These are phyloP conservation scores for Candida tallmaniae DNA, from an alignment of 805 yeast species.

Conservation along the genomic window DNA sequence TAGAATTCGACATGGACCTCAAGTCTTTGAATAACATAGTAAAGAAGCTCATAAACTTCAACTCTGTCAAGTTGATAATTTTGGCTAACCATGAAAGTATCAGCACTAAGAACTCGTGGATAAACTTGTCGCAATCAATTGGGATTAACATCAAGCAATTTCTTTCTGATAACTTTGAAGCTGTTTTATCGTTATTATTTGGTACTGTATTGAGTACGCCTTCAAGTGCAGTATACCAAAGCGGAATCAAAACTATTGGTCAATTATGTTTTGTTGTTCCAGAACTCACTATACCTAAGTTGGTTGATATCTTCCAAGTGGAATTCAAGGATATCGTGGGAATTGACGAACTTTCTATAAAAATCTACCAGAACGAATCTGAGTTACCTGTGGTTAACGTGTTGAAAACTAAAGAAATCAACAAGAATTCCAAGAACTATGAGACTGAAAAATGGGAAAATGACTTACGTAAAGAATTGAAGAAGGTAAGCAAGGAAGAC, in stretches of 20 bases:
- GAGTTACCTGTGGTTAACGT: slow-evolving; percentile 59
- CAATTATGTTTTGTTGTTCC: slow-evolving; percentile 59
- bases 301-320: slow-evolving; percentile 38
- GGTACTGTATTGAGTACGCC: slow-evolving; percentile 1
- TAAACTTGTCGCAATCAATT: slow-evolving; percentile 61
- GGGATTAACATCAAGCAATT: slow-evolving; percentile 59
- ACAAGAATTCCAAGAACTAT: slow-evolving; percentile 77
- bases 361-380: slow-evolving; percentile 64
- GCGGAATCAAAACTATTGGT: slow-evolving; percentile 41
- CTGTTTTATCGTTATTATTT: slow-evolving; percentile 15
- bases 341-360: slow-evolving; percentile 47
- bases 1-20: neutral
- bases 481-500: slow-evolving; percentile 76
- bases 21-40: slow-evolving; percentile 1
- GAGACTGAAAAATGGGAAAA: slow-evolving; percentile 90
- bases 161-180: slow-evolving; percentile 26
- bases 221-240: slow-evolving; percentile 5
- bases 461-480: slow-evolving; percentile 68
- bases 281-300: slow-evolving; percentile 45
- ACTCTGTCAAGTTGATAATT: slow-evolving; percentile 19
- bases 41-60: slow-evolving; percentile 2
- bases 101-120: slow-evolving; percentile 61
- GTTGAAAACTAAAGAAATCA: slow-evolving; percentile 40
- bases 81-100: slow-evolving; percentile 24
- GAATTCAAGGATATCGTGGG: slow-evolving; percentile 41